Conservation (phyloP, 1,139 yeast species). For the Sugiyamaella novakii region DNA sequence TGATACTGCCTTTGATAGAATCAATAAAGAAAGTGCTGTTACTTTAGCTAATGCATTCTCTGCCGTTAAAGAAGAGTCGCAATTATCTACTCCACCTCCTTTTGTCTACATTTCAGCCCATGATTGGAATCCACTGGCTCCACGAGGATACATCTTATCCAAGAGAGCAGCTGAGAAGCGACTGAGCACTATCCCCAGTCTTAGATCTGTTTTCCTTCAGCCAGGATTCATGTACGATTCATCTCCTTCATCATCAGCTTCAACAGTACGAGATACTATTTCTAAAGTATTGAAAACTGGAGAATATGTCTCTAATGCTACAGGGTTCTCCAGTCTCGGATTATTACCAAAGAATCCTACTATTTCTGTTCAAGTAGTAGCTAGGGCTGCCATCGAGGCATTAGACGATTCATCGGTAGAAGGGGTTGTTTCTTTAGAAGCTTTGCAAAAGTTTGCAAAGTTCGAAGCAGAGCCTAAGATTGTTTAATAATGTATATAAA, state of each 20-base stretch:
- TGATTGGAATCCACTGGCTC: constrained; percentile 57
- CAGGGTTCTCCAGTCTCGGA: constrained; percentile 38
- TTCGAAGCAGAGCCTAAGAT: constrained; percentile 9
- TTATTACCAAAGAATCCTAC: constrained; percentile 34
- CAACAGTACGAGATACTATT: constrained; percentile 21
- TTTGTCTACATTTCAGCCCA: constrained; percentile 86
- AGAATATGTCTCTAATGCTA: constrained; percentile 26
- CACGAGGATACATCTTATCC: constrained; percentile 63
- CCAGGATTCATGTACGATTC: constrained; percentile 83
- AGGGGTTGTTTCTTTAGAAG: constrained; percentile 63
- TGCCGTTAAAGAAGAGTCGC: constrained; percentile 15
- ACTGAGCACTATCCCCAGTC: constrained; percentile 43
- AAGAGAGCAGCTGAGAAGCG: constrained; percentile 77
- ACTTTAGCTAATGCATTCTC: constrained; percentile 60
- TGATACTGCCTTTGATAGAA: constrained; percentile 51
- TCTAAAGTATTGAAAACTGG: constrained; percentile 20
- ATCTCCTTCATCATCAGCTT: constrained; percentile 5
- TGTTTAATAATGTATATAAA: constrained; percentile 2
- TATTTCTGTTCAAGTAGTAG: constrained; percentile 69
- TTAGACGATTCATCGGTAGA: constrained; percentile 52
- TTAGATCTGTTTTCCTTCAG: constrained; percentile 65
- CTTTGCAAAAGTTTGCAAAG: constrained; percentile 34
- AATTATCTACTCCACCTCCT: constrained; percentile 37
- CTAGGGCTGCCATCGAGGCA: constrained; percentile 57
- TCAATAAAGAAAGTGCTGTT: constrained; percentile 73